A percentile compares a stretch with the other conserved stretches of the same genome.
Evolutionary conservation across 345 rosid genomes (phyloP).

Genomic region (Xanthoceras sorbifolium): DNA sequence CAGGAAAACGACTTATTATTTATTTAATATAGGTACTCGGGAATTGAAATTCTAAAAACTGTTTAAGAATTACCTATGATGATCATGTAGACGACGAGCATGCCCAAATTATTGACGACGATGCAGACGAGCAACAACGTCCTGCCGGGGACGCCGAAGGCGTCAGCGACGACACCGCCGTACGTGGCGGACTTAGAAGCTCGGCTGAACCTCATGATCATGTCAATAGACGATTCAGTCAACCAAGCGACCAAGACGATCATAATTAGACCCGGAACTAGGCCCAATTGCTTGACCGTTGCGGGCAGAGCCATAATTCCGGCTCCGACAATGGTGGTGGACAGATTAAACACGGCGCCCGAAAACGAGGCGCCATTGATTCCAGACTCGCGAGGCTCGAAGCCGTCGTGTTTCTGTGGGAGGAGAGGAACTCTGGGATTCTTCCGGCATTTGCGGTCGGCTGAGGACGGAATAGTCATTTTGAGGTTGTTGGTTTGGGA

Average conservation of each 20-base stretch:
- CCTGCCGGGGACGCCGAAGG: constrained; percentile 51
- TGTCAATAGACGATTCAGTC: constrained; percentile 51
- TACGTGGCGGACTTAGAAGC: constrained; percentile 58
- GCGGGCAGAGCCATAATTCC: constrained; percentile 79
- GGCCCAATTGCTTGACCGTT: constrained; percentile 54
- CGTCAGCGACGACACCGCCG: constrained; percentile 51
- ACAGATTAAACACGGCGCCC: constrained; percentile 66
- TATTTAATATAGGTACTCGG: no score
- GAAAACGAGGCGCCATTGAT: constrained; percentile 56
- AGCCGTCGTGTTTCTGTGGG: constrained; percentile 29
- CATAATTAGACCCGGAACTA: constrained; percentile 49
- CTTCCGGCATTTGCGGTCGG: constrained; percentile 49
- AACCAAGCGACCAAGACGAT: constrained; percentile 47
- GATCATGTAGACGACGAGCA: constrained; percentile 70
- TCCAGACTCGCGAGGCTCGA: constrained; percentile 30
- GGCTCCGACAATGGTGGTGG: constrained; percentile 67
- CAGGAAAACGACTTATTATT: no score
- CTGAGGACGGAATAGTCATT: constrained; percentile 39
- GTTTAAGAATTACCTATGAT: constrained; percentile 45
- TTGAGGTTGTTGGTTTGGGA: neutral
- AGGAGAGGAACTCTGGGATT: constrained; percentile 45
- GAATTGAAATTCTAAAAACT: no score
- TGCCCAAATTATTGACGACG: constrained; percentile 60
- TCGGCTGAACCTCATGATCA: constrained; percentile 53
- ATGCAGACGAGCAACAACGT: constrained; percentile 56